Evolutionary conservation across 2,329 filamentous ascomycete genomes (phyloP).

Genomic region (Colletotrichum sp.): DNA sequence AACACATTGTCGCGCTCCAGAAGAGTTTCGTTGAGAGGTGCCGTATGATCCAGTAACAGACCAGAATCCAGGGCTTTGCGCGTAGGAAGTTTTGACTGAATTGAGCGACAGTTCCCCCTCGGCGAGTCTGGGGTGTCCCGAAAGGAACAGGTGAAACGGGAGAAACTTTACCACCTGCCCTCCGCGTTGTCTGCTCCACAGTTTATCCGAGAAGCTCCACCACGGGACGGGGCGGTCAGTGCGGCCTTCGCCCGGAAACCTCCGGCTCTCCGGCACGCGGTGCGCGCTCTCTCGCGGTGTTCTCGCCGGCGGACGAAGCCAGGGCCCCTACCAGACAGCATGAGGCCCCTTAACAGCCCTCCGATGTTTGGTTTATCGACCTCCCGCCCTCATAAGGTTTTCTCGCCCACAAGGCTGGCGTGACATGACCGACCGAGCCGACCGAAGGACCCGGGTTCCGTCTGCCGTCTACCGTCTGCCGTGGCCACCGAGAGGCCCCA

Average conservation of each 20-base stretch:
- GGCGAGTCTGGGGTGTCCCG: neutral
- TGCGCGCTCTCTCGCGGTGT: neutral
- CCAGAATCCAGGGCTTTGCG: neutral
- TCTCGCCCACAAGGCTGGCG: neutral
- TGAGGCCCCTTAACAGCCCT: neutral
- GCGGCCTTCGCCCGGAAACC: neutral
- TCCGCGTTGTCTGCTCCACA: neutral
- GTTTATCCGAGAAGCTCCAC: neutral
- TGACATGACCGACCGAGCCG: neutral
- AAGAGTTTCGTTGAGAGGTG: neutral
- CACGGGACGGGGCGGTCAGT: neutral
- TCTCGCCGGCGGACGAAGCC: neutral
- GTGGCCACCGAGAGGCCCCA: neutral
- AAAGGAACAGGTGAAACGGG: constrained; percentile 10
- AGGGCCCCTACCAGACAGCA: neutral
- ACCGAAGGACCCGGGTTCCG: neutral
- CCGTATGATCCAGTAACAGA: neutral
- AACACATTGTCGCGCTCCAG: neutral
- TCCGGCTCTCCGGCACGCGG: neutral
- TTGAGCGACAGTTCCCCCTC: neutral
- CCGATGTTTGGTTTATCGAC: neutral
- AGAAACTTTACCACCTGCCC: neutral
- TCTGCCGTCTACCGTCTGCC: neutral
- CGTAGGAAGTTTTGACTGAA: neutral
- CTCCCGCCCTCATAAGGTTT: neutral